Percentiles rank a stretch among this genome's conserved stretches.
Conservation (phyloP, 257 asterid species). For the Solanum etuberosum region DNA sequence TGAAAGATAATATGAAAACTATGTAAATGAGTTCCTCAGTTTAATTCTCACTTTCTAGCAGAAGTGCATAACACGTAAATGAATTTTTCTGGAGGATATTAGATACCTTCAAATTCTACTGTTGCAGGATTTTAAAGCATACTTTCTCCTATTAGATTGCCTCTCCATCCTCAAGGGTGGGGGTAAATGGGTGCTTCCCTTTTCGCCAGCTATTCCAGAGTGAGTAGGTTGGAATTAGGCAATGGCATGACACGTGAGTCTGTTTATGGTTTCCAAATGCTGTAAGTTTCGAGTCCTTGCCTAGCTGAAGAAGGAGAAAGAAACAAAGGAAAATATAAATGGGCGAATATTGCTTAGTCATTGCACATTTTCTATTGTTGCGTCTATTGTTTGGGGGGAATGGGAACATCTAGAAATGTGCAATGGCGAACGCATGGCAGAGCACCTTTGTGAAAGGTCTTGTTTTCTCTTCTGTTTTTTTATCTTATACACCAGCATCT, state of each 20-base stretch:
- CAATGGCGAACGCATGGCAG: neutral
- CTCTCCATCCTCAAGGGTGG: neutral
- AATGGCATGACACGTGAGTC: neutral
- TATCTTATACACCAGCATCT: neutral
- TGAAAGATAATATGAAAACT: neutral
- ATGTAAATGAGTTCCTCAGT: neutral
- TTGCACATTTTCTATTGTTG: neutral
- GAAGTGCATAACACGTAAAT: neutral
- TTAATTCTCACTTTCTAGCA: neutral
- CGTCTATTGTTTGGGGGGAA: neutral
- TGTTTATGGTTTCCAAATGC: neutral
- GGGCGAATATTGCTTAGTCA: neutral
- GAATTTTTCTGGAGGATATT: neutral
- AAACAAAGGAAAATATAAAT: neutral
- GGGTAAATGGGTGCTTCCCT: neutral
- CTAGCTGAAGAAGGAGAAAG: neutral
- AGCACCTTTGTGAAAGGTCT: neutral
- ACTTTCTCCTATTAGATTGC: neutral
- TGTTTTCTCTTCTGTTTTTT: neutral
- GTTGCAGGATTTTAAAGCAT: neutral
- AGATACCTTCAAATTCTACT: neutral
- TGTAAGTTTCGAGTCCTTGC: neutral
- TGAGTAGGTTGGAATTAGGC: neutral
- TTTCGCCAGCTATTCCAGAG: neutral
- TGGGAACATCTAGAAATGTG: neutral